Percentiles rank a stretch among this genome's conserved stretches.
These are phyloP conservation scores for Candida adriatica DNA, from an alignment of 805 yeast species.

Conservation along the genomic window DNA sequence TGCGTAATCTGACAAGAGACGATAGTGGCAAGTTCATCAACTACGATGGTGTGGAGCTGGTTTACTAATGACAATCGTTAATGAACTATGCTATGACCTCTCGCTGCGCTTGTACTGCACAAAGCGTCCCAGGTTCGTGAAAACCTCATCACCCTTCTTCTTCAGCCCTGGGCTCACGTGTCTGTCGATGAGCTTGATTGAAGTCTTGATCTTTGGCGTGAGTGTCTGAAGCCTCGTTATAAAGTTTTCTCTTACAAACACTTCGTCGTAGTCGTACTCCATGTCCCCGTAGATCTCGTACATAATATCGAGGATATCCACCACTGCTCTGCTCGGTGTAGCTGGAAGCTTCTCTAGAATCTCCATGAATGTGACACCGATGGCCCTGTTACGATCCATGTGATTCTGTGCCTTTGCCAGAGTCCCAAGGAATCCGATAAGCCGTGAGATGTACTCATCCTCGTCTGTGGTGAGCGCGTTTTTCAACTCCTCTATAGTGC, in stretches of 20 bases:
- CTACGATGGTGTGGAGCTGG: too few species aligned
- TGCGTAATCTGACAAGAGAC: too few species aligned
- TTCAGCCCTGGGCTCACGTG: constrained; percentile 52
- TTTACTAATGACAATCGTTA: too few species aligned
- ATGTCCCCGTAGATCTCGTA: constrained; percentile 81
- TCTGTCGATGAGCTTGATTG: constrained; percentile 61
- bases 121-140: constrained; percentile 64
- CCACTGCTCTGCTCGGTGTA: constrained; percentile 34
- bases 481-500: constrained; percentile 18
- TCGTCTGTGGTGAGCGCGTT: constrained; percentile 10
- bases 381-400: constrained; percentile 34
- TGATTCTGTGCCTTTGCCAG: constrained; percentile 41
- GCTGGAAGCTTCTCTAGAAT: constrained; percentile 23
- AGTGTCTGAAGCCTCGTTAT: constrained; percentile 34
- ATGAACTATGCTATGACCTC: background rate
- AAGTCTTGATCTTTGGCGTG: constrained; percentile 41
- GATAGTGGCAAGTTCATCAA: too few species aligned
- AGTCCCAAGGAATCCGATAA: constrained; percentile 47
- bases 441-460: constrained; percentile 32
- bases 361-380: constrained; percentile 38
- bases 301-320: constrained; percentile 58
- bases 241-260: constrained; percentile 53
- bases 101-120: constrained; percentile 56
- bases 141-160: constrained; percentile 57
- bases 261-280: constrained; percentile 55